Conservation (phyloP, 495 filamentous ascomycete species). For the Penicillium parvum region DNA sequence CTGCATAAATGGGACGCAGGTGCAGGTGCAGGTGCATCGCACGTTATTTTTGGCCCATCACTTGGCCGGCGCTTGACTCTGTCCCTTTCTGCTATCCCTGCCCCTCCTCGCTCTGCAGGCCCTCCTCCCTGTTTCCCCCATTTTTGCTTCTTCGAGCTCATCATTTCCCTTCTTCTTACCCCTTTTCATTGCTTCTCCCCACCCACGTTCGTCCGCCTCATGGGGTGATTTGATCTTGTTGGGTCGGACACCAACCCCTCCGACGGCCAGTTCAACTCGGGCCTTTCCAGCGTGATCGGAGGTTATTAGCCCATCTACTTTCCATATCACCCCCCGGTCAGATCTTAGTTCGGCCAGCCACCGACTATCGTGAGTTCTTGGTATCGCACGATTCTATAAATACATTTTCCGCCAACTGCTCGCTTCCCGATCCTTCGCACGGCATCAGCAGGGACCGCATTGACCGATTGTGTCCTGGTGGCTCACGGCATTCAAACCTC, state of each 20-base stretch:
- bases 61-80: constrained; percentile 17
- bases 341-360: constrained; percentile 12
- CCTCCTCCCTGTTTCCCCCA: background rate
- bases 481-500: too few species aligned
- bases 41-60: constrained; percentile 29
- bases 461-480: background rate
- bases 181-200: background rate
- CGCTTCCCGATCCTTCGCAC: constrained; percentile 1
- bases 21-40: constrained; percentile 27
- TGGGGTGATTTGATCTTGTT: constrained; percentile 10
- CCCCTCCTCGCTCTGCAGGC: constrained; percentile 1
- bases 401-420: constrained; percentile 15
- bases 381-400: constrained; percentile 21
- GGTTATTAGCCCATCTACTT: constrained; percentile 6
- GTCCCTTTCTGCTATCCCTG: background rate
- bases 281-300: constrained; percentile 13
- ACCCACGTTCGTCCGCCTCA: constrained; percentile 7
- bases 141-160: constrained; percentile 1
- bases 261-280: constrained; percentile 3
- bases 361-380: constrained; percentile 4
- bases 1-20: constrained; percentile 27
- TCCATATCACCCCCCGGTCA: background rate
- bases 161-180: background rate
- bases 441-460: background rate
- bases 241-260: constrained; percentile 11